A percentile compares a stretch with the other conserved stretches of the same genome.
Evolutionary conservation across 192 early-diverging fungal species (phyloP).

Genomic region (Ambispora gerdemannii): DNA sequence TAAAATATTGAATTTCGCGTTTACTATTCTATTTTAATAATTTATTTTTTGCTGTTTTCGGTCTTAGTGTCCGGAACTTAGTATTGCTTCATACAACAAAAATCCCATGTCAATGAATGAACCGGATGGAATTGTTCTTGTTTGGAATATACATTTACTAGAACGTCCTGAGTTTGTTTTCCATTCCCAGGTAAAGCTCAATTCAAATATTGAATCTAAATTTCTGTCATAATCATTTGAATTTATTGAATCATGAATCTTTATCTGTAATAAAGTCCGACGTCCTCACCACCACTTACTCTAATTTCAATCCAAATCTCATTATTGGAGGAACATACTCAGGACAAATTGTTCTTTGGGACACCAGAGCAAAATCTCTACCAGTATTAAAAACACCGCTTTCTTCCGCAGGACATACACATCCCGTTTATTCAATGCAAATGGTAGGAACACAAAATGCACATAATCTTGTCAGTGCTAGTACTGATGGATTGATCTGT

Average conservation of each 20-base stretch:
- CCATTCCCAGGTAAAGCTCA: slow-evolving; percentile 77
- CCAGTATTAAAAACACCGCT: slow-evolving; percentile 94
- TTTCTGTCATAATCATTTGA: too few relatives aligned
- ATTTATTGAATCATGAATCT: neutral
- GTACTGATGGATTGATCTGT: slow-evolving; percentile 95
- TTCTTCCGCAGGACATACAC: slow-evolving; percentile 90
- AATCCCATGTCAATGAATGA: slow-evolving; percentile 81
- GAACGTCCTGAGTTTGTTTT: slow-evolving; percentile 96
- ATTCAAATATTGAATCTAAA: too few relatives aligned
- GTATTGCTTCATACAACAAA: slow-evolving; percentile 91
- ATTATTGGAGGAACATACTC: slow-evolving; percentile 96
- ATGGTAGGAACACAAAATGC: slow-evolving; percentile 96
- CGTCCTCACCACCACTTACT: slow-evolving; percentile 83
- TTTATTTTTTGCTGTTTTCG: neutral
- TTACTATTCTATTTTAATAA: neutral
- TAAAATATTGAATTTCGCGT: neutral
- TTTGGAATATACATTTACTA: slow-evolving; percentile 89
- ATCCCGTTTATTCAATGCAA: slow-evolving; percentile 87
- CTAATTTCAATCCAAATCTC: slow-evolving; percentile 88
- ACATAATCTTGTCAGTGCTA: slow-evolving; percentile 86
- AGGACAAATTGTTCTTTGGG: slow-evolving; percentile 98
- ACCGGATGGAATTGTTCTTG: slow-evolving; percentile 88
- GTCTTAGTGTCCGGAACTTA: slow-evolving; percentile 76
- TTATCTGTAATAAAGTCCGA: slow-evolving; percentile 77
- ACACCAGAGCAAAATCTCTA: slow-evolving; percentile 83